Base-by-base conservation (phyloP, 371 early-diverging fungal genomes). In the Mortierella sp. region DNA sequence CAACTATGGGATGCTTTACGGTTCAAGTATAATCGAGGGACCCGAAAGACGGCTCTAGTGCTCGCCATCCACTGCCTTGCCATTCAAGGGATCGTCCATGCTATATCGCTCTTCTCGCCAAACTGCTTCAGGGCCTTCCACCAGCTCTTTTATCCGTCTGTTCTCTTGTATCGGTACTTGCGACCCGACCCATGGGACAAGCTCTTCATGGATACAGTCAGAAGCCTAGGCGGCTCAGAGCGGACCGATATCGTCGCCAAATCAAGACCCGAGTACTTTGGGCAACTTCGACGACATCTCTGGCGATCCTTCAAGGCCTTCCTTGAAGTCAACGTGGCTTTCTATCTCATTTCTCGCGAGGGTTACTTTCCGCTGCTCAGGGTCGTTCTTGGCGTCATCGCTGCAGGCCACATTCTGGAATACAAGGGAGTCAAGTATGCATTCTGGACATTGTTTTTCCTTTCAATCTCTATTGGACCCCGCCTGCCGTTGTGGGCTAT, bases 211-310 rank as follows among this genome's bases (percentile, higher is more conserved):
- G 17, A 19, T 34, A 60, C 71, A 24, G 52, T 64, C 13, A 60
- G 51, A 9, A 21, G 28, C 16, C 59, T 72, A 1, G 63, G 67
- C 27, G 57, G 67, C 22, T 44, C 67, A 14, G 63, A 62, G 3
- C 62, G 73, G 9, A 39, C 67, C 16, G 67, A 72, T 34, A 48
- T 72, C 25, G 59, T 63, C 29, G 67, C 73, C 29, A 66, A 67
- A 41, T 62, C 73, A 13, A 27, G n/a, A 4, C 73, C 67, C 1
- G 21, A 44, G 3, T 60, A 52, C 31, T 56, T 60, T 29, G 16
- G 17, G 10, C 65, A 54, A 21, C 7, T 56, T n/a, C 51, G 31
- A 25, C 43, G 29, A 25, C 55, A 60, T 22, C 39, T 17, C 3
- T 46, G 47, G 10, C 54, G 60, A 12, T 21, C 28, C 3, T n/a